A percentile compares a stretch with the other conserved stretches of the same genome.
Evolutionary conservation across 2,329 filamentous ascomycete genomes (phyloP).

Genomic region (Fusarium sacchari): DNA sequence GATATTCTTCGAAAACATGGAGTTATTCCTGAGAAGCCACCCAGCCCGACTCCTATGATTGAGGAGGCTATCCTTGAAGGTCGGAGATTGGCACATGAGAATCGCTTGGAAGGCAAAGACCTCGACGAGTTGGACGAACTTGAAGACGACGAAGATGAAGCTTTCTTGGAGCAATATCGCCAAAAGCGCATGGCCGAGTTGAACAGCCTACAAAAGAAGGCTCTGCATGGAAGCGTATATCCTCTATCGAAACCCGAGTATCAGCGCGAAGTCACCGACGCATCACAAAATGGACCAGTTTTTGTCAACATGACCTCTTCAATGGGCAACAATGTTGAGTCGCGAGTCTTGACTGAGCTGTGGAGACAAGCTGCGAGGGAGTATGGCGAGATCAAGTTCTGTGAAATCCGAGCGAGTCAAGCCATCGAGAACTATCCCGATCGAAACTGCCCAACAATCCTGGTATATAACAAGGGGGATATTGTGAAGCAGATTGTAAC

Average conservation of each 20-base stretch:
- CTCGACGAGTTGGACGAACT: conserved; percentile 92
- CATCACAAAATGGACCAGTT: conserved; percentile 74
- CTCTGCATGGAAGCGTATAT: conserved; percentile 89
- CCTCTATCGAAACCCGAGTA: conserved; percentile 96
- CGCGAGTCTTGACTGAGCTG: conserved; percentile 81
- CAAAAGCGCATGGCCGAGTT: conserved; percentile 89
- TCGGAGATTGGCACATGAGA: conserved; percentile 85
- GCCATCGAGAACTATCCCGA: conserved; percentile 98
- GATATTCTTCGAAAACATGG: conserved; percentile 97
- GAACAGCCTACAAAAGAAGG: conserved; percentile 76
- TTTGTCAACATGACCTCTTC: conserved; percentile 86
- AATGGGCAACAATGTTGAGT: conserved; percentile 83
- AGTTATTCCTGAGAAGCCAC: conserved; percentile 96
- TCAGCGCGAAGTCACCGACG: conserved; percentile 88
- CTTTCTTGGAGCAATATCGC: conserved; percentile 87
- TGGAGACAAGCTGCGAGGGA: conserved; percentile 86
- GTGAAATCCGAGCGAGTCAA: conserved; percentile 89
- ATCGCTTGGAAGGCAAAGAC: conserved; percentile 92
- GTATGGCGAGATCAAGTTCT: conserved; percentile 97
- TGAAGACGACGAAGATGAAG: conserved; percentile 95
- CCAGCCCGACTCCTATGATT: conserved; percentile 94
- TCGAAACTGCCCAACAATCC: conserved; percentile 90
- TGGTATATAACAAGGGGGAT: conserved; percentile 92
- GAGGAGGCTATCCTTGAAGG: conserved; percentile 92
- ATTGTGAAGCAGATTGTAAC: conserved; percentile 95